Conservation (phyloP, 2,329 filamentous ascomycete species). For the Gnomoniopsis smithogilvyi region DNA sequence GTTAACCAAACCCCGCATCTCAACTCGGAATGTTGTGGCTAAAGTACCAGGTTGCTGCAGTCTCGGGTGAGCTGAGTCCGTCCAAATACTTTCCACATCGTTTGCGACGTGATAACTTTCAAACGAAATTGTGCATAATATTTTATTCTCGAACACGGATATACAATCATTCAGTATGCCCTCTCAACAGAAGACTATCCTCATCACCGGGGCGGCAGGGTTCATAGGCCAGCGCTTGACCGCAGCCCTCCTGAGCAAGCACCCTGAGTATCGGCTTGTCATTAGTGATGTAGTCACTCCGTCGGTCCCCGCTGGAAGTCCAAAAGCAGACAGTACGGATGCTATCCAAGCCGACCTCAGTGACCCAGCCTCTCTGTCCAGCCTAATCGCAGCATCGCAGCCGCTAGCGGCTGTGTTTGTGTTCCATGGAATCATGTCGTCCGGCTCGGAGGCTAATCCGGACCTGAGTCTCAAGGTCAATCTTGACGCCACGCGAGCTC, state of each 20-base stretch:
- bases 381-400: conserved; percentile 11
- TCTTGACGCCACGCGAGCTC: conserved; percentile 15
- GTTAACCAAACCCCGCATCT: too few relatives aligned
- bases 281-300: conserved; percentile 44
- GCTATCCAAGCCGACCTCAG: conserved; percentile 16
- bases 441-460: conserved; percentile 57
- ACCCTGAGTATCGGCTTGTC: conserved; percentile 39
- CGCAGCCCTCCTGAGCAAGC: conserved; percentile 46
- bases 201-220: conserved; percentile 63
- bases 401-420: conserved; percentile 42
- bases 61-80: too few relatives aligned
- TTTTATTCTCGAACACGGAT: neutral
- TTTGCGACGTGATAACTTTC: too few relatives aligned
- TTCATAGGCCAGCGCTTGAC: conserved; percentile 63
- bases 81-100: too few relatives aligned
- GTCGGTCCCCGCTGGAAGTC: neutral
- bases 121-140: neutral
- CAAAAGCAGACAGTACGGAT: neutral
- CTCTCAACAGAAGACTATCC: conserved; percentile 32
- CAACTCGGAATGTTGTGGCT: too few relatives aligned
- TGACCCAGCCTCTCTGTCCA: conserved; percentile 12
- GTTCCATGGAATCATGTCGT: conserved; percentile 63
- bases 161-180: neutral
- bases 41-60: too few relatives aligned
- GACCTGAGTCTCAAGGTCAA: conserved; percentile 27